phyloP scores from a whole-genome alignment of 306 rosid genomes.

The Dryas drummondii region DNA sequence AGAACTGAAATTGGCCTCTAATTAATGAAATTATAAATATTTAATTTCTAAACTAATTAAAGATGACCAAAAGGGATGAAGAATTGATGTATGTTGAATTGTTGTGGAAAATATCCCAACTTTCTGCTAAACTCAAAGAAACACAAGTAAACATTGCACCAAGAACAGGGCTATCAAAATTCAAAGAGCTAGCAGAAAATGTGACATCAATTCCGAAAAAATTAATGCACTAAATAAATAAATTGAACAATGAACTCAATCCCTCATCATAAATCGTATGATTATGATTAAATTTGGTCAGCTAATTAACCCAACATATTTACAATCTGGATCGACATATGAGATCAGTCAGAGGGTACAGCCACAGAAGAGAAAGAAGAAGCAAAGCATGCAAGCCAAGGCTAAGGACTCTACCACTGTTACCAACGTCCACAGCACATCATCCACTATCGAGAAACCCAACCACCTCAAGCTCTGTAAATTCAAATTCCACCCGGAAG shows the following conservation, averaged over 20 bases:
- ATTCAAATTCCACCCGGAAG: conserved; percentile 36
- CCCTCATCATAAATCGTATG: background rate
- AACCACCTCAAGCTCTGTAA: conserved; percentile 34
- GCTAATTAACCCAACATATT: background rate
- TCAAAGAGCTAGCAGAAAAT: background rate
- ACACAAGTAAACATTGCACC: too few species aligned
- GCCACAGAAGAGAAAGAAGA: conserved; percentile 57
- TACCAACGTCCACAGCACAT: conserved; percentile 43
- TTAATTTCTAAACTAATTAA: too few species aligned
- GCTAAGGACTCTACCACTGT: conserved; percentile 44
- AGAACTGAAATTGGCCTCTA: too few species aligned
- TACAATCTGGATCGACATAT: background rate
- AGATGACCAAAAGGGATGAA: too few species aligned
- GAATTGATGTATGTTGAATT: too few species aligned
- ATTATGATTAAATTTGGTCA: background rate
- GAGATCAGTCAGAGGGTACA: conserved; percentile 45
- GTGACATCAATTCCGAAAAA: background rate
- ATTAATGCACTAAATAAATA: background rate
- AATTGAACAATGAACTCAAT: background rate
- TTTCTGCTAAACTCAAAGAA: too few species aligned
- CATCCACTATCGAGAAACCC: conserved; percentile 42
- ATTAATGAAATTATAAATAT: too few species aligned
- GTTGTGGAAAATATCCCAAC: too few species aligned
- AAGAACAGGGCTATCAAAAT: too few species aligned
- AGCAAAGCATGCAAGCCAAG: conserved; percentile 52